These are phyloP conservation scores for Fusarium subtropicale DNA, from an alignment of 2,329 filamentous ascomycete genomes.

Conservation along the genomic window DNA sequence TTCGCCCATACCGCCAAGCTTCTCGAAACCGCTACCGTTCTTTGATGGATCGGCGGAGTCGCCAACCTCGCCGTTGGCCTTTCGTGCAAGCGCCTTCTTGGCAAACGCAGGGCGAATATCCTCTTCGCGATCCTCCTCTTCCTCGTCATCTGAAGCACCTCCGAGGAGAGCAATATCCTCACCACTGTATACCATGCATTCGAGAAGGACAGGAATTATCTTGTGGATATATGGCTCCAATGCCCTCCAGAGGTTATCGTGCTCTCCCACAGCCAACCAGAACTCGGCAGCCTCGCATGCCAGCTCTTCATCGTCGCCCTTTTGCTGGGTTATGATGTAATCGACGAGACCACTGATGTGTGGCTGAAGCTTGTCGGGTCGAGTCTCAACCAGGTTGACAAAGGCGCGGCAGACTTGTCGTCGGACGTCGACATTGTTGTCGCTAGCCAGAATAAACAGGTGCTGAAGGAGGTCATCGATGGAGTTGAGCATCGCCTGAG, in stretches of 20 bases:
- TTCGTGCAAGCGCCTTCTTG: constrained; percentile 71
- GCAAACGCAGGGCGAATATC: constrained; percentile 95
- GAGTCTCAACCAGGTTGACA: constrained; percentile 89
- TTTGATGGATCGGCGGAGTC: constrained; percentile 63
- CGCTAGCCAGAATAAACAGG: constrained; percentile 83
- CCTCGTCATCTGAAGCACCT: constrained; percentile 87
- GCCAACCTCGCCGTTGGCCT: constrained; percentile 64
- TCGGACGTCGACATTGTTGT: constrained; percentile 83
- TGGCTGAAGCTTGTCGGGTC: constrained; percentile 89
- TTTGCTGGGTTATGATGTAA: constrained; percentile 92
- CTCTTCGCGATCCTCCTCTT: constrained; percentile 87
- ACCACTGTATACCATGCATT: constrained; percentile 96
- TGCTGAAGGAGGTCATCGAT: constrained; percentile 85
- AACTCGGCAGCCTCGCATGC: constrained; percentile 97
- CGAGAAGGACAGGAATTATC: constrained; percentile 89
- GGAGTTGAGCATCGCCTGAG: constrained; percentile 82
- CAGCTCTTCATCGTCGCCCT: constrained; percentile 86
- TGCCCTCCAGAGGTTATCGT: constrained; percentile 79
- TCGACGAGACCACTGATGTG: constrained; percentile 90
- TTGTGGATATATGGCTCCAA: constrained; percentile 82
- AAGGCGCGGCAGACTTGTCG: constrained; percentile 94
- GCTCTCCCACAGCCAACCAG: constrained; percentile 93
- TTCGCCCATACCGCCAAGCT: constrained; percentile 72
- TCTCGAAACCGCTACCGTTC: constrained; percentile 67
- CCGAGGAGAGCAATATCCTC: constrained; percentile 91